Evolutionary conservation across 208 protist genomes (phyloP), one percentile per base, ranked within the genome.

Genomic region (Zelonia costaricensis): DNA sequence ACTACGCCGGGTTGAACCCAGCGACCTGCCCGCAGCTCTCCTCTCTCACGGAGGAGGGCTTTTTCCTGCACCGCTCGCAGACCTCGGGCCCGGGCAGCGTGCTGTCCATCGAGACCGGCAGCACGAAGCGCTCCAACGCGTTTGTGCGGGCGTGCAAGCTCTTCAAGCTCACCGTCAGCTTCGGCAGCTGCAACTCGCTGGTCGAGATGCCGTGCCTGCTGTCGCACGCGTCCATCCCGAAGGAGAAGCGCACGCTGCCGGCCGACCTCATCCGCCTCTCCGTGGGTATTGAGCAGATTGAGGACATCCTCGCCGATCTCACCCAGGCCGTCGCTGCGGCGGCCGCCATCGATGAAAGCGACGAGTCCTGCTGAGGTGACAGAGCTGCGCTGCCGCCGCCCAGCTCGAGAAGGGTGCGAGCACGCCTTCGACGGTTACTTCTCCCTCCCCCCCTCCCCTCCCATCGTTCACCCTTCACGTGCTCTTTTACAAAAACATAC

Each of bases 201-300:
- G 78, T 95, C 33, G 93, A 98, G 53, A 81, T 91, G 72, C 97
- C 97, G 23, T 93, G 87, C 27, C 71, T 96, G 49, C 92, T 99
- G 74, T 98, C 97, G 13, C 96, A 99, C 59, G 95, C 95, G 5
- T 87, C 85, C n/a, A 97, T 99, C 54, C 91, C 94, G 16, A 70
- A 82, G 44, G 91, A 97, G 48, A 79, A 95, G 70, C 89, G 87
- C 52, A 91, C 81, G 16, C 69, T 93, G 15, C 82, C 87, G n/a
- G 86, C 86, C 30, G 83, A 85, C 43, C 79, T 98, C 28, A 88
- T 98, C 56, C 78, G 97, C 12, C 72, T 97, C 12, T 96, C 86
- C n/a, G 76, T 97, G 43, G 97, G 97, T 42, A 92, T 98, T 70
- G 96, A 98, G 69, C 88, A 98, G 48, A 74, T 85, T 43, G 78